Percentiles rank a stretch among this genome's conserved stretches.
These are phyloP conservation scores for Auxenochlorella pyrenoidosa DNA, from an alignment of 139 green algal species.

Conservation along the genomic window DNA sequence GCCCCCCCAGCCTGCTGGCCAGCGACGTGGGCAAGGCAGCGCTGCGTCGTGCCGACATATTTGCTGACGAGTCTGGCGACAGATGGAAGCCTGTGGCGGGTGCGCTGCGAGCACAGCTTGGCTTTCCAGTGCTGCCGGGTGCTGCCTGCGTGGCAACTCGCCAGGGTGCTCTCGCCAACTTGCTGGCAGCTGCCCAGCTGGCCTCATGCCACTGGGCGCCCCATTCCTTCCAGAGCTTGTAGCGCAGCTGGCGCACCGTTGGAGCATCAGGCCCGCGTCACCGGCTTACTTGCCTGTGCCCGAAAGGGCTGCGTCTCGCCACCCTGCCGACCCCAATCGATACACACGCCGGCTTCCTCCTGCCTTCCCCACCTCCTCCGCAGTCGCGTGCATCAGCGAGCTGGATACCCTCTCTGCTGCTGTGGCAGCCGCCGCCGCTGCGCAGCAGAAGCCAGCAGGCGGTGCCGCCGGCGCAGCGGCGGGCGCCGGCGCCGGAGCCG, in stretches of 20 bases:
- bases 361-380: neutral
- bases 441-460: neutral
- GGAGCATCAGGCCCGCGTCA: too few relatives aligned
- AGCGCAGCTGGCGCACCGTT: neutral
- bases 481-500: neutral
- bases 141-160: neutral
- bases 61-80: slow-evolving; percentile 56
- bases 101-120: slow-evolving; percentile 40
- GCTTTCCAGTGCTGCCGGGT: neutral
- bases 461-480: neutral
- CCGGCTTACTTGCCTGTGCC: too few relatives aligned
- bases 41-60: slow-evolving; percentile 45
- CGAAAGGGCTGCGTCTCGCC: too few relatives aligned
- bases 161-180: neutral
- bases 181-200: neutral
- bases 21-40: slow-evolving; percentile 23
- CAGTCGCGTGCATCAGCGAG: slow-evolving; percentile 5
- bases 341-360: too few relatives aligned
- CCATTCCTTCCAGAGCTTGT: neutral
- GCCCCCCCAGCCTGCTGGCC: slow-evolving; percentile 36
- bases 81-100: slow-evolving; percentile 40
- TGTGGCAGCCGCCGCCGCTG: slow-evolving; percentile 15
- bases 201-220: neutral
- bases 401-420: slow-evolving; percentile 20
- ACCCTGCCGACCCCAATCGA: too few relatives aligned